Evolutionary conservation across 2,329 filamentous ascomycete genomes (phyloP).

Genomic region (Teratosphaeria epicoccoides): DNA sequence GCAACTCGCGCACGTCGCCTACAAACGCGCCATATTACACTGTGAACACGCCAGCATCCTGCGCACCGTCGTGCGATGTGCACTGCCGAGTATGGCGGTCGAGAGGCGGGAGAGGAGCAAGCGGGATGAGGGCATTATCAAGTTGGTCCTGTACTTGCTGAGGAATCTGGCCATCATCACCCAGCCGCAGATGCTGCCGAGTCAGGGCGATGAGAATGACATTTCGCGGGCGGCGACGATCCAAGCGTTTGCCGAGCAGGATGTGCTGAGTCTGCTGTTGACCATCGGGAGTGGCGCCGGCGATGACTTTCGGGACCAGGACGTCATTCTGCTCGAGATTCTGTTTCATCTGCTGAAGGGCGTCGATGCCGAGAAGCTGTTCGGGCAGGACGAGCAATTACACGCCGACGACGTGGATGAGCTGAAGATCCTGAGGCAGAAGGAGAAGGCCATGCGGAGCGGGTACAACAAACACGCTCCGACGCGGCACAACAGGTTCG

Average conservation of each 20-base stretch:
- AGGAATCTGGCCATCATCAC: conserved; percentile 81
- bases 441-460: conserved; percentile 74
- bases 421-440: conserved; percentile 61
- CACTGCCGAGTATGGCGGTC: conserved; percentile 74
- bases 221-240: conserved; percentile 81
- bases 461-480: conserved; percentile 68
- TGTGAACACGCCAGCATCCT: conserved; percentile 68
- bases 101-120: conserved; percentile 62
- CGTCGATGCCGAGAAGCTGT: conserved; percentile 71
- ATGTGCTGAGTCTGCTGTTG: conserved; percentile 74
- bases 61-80: conserved; percentile 68
- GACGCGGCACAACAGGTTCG: conserved; percentile 84
- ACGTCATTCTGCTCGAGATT: conserved; percentile 81
- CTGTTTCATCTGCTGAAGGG: conserved; percentile 89
- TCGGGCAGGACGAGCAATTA: conserved; percentile 67
- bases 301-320: conserved; percentile 83
- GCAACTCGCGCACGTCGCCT: conserved; percentile 74
- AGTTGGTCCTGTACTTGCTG: conserved; percentile 77
- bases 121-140: conserved; percentile 85
- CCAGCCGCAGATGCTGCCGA: conserved; percentile 59
- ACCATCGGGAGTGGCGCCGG: conserved; percentile 87
- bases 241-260: conserved; percentile 80
- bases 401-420: conserved; percentile 61
- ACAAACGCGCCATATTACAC: conserved; percentile 82
- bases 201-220: conserved; percentile 81